phyloP scores from a whole-genome alignment of 2,329 filamentous ascomycete genomes.

The Cercospora canescens region DNA sequence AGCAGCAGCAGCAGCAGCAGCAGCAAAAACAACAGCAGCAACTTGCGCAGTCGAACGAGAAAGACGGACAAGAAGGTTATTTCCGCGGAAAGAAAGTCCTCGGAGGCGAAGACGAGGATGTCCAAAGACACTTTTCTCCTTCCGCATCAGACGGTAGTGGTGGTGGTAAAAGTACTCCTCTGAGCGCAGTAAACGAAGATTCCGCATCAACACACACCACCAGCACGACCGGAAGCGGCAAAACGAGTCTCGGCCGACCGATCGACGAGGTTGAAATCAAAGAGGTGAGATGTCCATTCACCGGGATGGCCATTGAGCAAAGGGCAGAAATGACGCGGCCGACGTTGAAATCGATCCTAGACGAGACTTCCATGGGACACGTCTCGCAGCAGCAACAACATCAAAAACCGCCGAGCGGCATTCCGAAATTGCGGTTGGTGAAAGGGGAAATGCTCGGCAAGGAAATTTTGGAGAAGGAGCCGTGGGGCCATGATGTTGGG shows the following conservation, averaged over 20 bases:
- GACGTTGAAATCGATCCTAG: constrained; percentile 8
- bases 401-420: neutral
- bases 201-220: constrained; percentile 5
- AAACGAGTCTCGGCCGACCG: constrained; percentile 15
- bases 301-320: constrained; percentile 13
- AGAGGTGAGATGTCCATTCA: constrained; percentile 16
- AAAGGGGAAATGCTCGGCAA: neutral
- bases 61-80: neutral
- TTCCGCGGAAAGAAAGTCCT: neutral
- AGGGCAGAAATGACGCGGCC: constrained; percentile 17
- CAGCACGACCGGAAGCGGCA: constrained; percentile 9
- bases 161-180: neutral
- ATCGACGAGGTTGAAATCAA: constrained; percentile 9
- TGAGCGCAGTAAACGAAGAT: neutral
- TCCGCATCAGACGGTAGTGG: too few relatives aligned
- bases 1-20: neutral
- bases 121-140: neutral
- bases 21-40: neutral
- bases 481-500: neutral
- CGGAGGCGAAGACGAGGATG: neutral
- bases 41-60: neutral
- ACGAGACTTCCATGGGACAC: constrained; percentile 6
- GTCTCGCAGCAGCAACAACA: neutral
- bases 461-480: neutral
- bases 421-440: neutral